phyloP scores from a whole-genome alignment of 2,329 filamentous ascomycete species.

The Hymenoscyphus fraxineus region DNA sequence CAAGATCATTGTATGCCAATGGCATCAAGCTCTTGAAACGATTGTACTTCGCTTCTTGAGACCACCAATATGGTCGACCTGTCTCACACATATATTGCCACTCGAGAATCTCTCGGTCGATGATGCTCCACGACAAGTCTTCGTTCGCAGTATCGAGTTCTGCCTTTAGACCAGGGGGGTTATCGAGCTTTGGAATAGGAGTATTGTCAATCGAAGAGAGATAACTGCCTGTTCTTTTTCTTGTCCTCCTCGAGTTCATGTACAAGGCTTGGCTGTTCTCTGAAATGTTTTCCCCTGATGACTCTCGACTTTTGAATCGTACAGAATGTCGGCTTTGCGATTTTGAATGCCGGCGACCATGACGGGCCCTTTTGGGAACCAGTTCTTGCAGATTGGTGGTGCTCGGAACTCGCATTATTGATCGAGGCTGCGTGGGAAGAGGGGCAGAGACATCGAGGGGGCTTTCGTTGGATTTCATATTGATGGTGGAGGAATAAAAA shows the following conservation, averaged over 20 bases:
- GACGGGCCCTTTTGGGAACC: neutral
- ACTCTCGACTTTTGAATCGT: neutral
- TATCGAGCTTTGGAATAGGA: conserved; percentile 15
- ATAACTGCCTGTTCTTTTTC: conserved; percentile 17
- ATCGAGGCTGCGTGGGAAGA: neutral
- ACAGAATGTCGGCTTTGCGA: neutral
- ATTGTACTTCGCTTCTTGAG: conserved; percentile 26
- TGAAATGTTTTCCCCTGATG: conserved; percentile 12
- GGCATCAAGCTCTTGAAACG: conserved; percentile 17
- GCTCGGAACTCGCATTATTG: neutral
- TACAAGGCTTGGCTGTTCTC: conserved; percentile 28
- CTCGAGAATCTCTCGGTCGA: conserved; percentile 32
- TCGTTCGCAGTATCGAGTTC: conserved; percentile 15
- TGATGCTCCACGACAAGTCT: conserved; percentile 27
- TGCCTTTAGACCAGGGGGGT: conserved; percentile 8
- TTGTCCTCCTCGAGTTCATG: conserved; percentile 18
- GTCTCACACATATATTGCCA: conserved; percentile 33
- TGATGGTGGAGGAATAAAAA: conserved; percentile 1
- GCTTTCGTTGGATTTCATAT: conserved; percentile 5
- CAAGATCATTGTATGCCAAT: conserved; percentile 7
- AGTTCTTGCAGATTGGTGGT: conserved; percentile 2
- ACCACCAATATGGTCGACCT: conserved; percentile 35
- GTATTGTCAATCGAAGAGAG: conserved; percentile 29
- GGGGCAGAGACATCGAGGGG: neutral
- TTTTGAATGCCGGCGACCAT: neutral